Evolutionary conservation across 352 stramenopile genomes (phyloP).

Genomic region (Phytophthora nicotianae): DNA sequence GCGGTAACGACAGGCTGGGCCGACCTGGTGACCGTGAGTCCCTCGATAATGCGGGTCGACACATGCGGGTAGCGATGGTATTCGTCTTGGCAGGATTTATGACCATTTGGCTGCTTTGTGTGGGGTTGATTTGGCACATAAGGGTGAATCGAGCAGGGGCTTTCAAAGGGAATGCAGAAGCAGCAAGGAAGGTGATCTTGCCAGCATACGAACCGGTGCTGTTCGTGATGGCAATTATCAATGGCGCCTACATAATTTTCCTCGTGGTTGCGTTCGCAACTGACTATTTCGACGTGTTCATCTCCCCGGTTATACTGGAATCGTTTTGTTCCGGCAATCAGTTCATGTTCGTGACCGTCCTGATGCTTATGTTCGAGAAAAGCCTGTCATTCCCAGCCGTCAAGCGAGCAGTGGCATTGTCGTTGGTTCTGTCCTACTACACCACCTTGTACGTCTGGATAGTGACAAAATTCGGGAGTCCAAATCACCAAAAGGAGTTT

Average conservation of each 20-base stretch:
- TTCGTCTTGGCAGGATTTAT: constrained; percentile 1
- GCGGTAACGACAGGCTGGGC: not conserved
- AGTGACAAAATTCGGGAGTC: constrained; percentile 11
- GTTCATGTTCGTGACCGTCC: constrained; percentile 44
- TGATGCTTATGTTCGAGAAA: constrained; percentile 54
- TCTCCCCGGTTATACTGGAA: constrained; percentile 24
- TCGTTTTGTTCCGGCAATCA: constrained; percentile 37
- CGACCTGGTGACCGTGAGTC: not conserved
- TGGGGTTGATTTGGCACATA: constrained; percentile 40
- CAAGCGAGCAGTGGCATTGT: constrained; percentile 25
- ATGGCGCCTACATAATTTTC: constrained; percentile 27
- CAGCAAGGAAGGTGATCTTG: constrained; percentile 47
- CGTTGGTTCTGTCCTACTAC: constrained; percentile 36
- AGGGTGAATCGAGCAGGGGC: constrained; percentile 38
- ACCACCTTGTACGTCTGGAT: constrained; percentile 31
- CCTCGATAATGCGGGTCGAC: not conserved
- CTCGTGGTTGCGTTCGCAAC: not conserved
- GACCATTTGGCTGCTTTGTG: constrained; percentile 26
- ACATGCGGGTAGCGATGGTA: constrained; percentile 1
- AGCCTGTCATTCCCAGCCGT: constrained; percentile 49
- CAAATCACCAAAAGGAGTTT: constrained; percentile 16
- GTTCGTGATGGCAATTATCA: constrained; percentile 28
- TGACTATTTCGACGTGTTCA: not conserved
- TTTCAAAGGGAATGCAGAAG: constrained; percentile 27
- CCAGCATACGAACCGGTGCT: constrained; percentile 53